phyloP scores from a whole-genome alignment of 1,284 basidiomycete genomes.

The Malassezia sympodialis region DNA sequence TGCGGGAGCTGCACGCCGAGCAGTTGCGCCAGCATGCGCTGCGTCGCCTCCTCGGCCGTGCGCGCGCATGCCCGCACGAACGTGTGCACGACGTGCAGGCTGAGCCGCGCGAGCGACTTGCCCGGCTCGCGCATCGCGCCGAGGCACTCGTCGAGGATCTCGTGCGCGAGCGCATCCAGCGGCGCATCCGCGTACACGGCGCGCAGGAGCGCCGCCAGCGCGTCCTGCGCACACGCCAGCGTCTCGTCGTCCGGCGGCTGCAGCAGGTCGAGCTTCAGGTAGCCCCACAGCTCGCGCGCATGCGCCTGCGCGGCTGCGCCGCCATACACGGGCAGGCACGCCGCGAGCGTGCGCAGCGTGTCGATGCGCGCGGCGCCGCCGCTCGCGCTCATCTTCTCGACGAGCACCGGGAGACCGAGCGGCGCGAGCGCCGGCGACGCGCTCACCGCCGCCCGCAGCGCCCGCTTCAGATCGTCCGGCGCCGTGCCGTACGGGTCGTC shows the following conservation, averaged over 20 bases:
- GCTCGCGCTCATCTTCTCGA: slow-evolving; percentile 82
- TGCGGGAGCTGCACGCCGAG: slow-evolving; percentile 55
- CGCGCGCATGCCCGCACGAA: slow-evolving; percentile 25
- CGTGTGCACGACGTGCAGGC: slow-evolving; percentile 25
- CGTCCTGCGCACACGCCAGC: slow-evolving; percentile 23
- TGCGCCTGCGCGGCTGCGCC: slow-evolving; percentile 30
- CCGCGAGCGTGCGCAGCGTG: slow-evolving; percentile 33
- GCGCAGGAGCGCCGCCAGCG: slow-evolving; percentile 31
- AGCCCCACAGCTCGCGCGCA: slow-evolving; percentile 33
- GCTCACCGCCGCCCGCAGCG: slow-evolving; percentile 63
- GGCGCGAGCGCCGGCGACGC: slow-evolving; percentile 74
- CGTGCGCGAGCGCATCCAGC: slow-evolving; percentile 28
- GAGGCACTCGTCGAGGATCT: slow-evolving; percentile 33
- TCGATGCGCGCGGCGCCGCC: slow-evolving; percentile 65
- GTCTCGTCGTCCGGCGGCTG: slow-evolving; percentile 45
- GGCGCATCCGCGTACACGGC: slow-evolving; percentile 24
- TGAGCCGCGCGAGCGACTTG: slow-evolving; percentile 34
- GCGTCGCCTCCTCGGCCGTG: slow-evolving; percentile 26
- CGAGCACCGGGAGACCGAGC: slow-evolving; percentile 72
- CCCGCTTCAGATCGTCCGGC: slow-evolving; percentile 68
- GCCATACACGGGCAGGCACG: slow-evolving; percentile 42
- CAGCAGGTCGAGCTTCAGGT: slow-evolving; percentile 42
- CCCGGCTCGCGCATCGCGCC: slow-evolving; percentile 33
- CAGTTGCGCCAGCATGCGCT: slow-evolving; percentile 25
- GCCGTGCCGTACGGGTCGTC: slow-evolving; percentile 90